phyloP scores from a whole-genome alignment of 78 protist species.

The Pelomyxa schiedti region DNA sequence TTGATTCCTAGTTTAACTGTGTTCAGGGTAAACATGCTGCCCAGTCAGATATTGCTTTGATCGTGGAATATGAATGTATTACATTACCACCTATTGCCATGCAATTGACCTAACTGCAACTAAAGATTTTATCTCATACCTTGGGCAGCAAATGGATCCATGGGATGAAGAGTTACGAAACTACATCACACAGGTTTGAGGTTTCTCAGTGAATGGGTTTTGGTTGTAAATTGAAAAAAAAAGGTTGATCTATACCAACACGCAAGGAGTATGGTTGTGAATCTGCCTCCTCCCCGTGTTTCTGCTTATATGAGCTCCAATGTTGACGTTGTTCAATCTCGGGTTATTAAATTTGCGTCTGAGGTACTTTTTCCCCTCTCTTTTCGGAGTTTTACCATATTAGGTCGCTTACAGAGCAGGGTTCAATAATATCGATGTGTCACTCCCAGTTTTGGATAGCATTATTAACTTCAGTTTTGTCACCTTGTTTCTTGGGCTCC shows the following conservation, averaged over 20 bases:
- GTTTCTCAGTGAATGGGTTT: no score
- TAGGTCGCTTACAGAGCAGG: constrained; percentile 28
- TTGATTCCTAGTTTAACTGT: no score
- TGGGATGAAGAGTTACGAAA: no score
- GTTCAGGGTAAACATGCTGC: not conserved
- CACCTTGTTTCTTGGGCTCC: constrained; percentile 61
- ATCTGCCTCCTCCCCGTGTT: constrained; percentile 36
- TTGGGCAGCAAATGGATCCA: no score
- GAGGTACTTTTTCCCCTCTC: constrained; percentile 6
- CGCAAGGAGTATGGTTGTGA: constrained; percentile 5
- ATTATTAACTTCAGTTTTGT: constrained; percentile 37
- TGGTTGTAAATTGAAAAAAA: no score
- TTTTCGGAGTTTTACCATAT: no score
- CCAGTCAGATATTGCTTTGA: not conserved
- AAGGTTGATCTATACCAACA: constrained; percentile 7
- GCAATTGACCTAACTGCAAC: no score
- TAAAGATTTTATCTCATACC: no score
- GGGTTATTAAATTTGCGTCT: constrained; percentile 10
- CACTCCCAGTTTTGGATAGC: constrained; percentile 24
- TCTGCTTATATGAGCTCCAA: constrained; percentile 29
- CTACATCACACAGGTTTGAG: no score
- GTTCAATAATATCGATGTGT: constrained; percentile 17
- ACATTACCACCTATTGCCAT: not conserved
- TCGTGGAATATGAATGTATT: not conserved
- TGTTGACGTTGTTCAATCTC: constrained; percentile 4